These are phyloP conservation scores for Dichomitus squalens DNA, from an alignment of 1,284 basidiomycete species.

Conservation along the genomic window DNA sequence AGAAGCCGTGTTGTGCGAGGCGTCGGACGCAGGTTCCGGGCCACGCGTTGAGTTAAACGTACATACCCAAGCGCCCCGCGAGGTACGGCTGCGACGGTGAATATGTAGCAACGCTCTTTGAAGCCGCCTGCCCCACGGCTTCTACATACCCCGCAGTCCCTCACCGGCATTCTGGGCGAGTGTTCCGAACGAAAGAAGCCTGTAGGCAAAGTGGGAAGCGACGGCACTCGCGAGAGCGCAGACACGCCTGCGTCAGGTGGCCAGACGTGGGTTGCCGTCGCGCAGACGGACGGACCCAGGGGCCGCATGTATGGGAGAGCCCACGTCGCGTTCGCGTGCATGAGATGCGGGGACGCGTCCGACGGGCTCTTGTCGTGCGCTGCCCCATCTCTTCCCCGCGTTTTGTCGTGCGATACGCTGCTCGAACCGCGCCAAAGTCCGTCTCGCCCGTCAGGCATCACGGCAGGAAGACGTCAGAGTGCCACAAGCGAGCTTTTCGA, in stretches of 20 bases:
- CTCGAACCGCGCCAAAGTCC: conserved; percentile 1
- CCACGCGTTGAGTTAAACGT: conserved; percentile 9
- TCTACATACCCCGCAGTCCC: conserved; percentile 2
- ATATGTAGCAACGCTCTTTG: conserved; percentile 1
- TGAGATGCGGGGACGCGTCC: neutral
- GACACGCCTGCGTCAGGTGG: conserved; percentile 19
- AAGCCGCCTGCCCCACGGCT: conserved; percentile 3
- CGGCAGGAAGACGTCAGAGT: conserved; percentile 6
- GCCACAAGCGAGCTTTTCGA: neutral
- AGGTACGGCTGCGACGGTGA: neutral
- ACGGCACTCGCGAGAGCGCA: neutral
- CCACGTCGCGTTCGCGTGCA: neutral
- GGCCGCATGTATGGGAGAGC: conserved; percentile 16
- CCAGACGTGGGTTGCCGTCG: conserved; percentile 3
- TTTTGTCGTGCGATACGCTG: conserved; percentile 3
- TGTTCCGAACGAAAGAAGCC: conserved; percentile 18
- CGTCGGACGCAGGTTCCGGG: conserved; percentile 5
- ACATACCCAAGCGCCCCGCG: neutral
- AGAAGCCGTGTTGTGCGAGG: neutral
- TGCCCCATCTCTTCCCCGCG: neutral
- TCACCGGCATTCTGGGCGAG: conserved; percentile 1
- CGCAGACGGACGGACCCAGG: conserved; percentile 24
- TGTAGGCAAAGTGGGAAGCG: conserved; percentile 17
- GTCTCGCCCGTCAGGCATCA: conserved; percentile 6
- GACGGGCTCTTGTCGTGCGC: conserved; percentile 2